These are phyloP conservation scores for Hippophae tibetana DNA, from an alignment of 306 rosid genomes.

Conservation along the genomic window DNA sequence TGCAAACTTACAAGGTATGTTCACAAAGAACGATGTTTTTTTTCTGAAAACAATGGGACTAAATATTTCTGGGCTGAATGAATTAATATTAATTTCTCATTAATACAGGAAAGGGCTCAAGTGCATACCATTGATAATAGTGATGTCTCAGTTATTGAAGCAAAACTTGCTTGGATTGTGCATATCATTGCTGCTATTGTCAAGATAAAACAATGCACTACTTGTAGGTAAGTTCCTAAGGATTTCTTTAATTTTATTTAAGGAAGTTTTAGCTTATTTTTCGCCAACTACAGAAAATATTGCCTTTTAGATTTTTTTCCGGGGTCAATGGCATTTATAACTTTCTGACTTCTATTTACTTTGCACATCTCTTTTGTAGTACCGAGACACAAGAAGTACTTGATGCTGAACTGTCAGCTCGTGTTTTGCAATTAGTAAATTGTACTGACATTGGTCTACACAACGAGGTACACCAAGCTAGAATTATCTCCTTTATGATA, in stretches of 20 bases:
- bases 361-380: constrained; percentile 39
- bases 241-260: too few species aligned
- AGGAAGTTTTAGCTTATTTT: too few species aligned
- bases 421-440: constrained; percentile 81
- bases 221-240: constrained; percentile 58
- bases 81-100: constrained; percentile 14
- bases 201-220: constrained; percentile 77
- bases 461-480: constrained; percentile 58
- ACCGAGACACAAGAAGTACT: constrained; percentile 85
- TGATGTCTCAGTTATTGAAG: constrained; percentile 73
- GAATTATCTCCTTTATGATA: not conserved
- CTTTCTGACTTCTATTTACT: not conserved
- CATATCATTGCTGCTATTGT: constrained; percentile 93
- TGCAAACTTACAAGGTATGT: constrained; percentile 82
- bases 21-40: constrained; percentile 5
- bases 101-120: constrained; percentile 81
- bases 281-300: too few species aligned
- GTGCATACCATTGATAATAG: constrained; percentile 61
- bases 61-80: constrained; percentile 4
- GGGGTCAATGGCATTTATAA: too few species aligned
- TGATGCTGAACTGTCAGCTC: constrained; percentile 97
- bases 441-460: constrained; percentile 90
- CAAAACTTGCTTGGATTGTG: constrained; percentile 94
- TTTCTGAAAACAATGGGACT: constrained; percentile 2
- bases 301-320: too few species aligned